phyloP scores from a whole-genome alignment of 805 yeast species.

The Grigorovia yakushimaensis region DNA sequence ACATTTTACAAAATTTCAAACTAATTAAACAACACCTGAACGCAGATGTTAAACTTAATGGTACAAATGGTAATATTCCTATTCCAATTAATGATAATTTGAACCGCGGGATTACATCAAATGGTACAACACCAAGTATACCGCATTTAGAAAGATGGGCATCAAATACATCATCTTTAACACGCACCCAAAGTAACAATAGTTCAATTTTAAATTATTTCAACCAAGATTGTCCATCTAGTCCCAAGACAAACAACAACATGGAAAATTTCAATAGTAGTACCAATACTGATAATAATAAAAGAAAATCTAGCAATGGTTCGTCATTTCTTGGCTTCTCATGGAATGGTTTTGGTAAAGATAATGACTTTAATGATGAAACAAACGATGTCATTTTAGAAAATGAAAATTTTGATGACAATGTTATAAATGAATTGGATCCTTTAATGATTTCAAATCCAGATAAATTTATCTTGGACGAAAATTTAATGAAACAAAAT shows the following conservation, averaged over 20 bases:
- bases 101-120: background rate
- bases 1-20: constrained; percentile 2
- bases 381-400: background rate
- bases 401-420: constrained; percentile 12
- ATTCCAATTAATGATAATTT: background rate
- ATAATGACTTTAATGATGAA: constrained; percentile 14
- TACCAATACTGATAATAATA: constrained; percentile 2
- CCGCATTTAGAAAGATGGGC: constrained; percentile 24
- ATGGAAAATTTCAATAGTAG: constrained; percentile 2
- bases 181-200: constrained; percentile 23
- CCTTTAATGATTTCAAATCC: constrained; percentile 8
- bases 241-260: constrained; percentile 3
- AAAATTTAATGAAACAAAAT: constrained; percentile 32
- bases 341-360: constrained; percentile 27
- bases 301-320: constrained; percentile 11
- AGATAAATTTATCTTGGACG: constrained; percentile 17
- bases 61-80: background rate
- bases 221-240: constrained; percentile 4
- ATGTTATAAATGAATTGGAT: constrained; percentile 12
- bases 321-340: constrained; percentile 31
- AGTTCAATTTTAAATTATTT: constrained; percentile 16
- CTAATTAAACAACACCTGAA: constrained; percentile 1
- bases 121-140: constrained; percentile 8
- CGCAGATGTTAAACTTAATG: background rate
- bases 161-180: constrained; percentile 20